These are phyloP conservation scores for Leptosphaerulina australis DNA, from an alignment of 2,329 filamentous ascomycete genomes.

Conservation along the genomic window DNA sequence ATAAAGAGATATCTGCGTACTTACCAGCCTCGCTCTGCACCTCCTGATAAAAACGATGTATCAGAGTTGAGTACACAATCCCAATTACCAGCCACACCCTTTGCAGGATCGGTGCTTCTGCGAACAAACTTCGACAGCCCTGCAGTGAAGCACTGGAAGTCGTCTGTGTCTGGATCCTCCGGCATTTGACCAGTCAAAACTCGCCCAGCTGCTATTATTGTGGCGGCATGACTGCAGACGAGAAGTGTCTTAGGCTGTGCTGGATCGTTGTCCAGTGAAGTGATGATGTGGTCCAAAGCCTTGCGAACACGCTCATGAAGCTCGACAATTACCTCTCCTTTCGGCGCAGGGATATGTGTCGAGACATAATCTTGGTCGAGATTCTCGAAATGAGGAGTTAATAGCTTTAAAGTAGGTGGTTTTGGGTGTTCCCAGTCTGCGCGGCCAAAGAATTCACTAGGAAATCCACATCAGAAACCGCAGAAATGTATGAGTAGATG, in stretches of 20 bases:
- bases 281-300: constrained; percentile 72
- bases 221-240: constrained; percentile 88
- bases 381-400: constrained; percentile 71
- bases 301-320: constrained; percentile 81
- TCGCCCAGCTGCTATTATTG: constrained; percentile 84
- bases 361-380: constrained; percentile 64
- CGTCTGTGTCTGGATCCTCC: constrained; percentile 70
- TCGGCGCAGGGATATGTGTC: constrained; percentile 69
- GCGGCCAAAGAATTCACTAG: constrained; percentile 89
- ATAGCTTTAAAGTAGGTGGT: constrained; percentile 67
- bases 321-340: constrained; percentile 79
- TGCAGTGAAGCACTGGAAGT: constrained; percentile 86
- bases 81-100: constrained; percentile 78
- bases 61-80: constrained; percentile 80
- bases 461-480: constrained; percentile 50
- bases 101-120: constrained; percentile 54
- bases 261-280: constrained; percentile 69
- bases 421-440: constrained; percentile 85
- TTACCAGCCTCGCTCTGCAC: constrained; percentile 88
- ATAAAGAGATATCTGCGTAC: constrained; percentile 18
- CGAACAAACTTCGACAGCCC: constrained; percentile 73
- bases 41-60: constrained; percentile 78
- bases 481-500: constrained; percentile 22
- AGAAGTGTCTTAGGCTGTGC: constrained; percentile 71
- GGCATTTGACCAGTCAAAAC: constrained; percentile 81